These are phyloP conservation scores for Rauvolfia tetraphylla DNA, from an alignment of 257 asterid genomes.

Conservation along the genomic window DNA sequence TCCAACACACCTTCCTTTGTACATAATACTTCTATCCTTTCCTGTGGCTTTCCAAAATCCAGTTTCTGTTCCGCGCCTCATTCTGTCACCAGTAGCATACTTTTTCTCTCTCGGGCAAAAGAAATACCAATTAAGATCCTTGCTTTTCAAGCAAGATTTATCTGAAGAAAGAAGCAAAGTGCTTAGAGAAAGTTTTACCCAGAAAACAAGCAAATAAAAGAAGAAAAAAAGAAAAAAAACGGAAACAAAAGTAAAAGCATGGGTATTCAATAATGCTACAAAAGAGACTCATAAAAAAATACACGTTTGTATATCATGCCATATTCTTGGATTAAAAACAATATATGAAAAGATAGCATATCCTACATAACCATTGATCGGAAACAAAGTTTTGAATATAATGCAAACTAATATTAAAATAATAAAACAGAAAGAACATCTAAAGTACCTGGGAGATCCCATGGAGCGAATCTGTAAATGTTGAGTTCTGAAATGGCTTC, in stretches of 20 bases:
- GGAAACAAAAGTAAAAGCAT: neutral
- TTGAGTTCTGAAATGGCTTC: conserved; percentile 81
- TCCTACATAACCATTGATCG: neutral
- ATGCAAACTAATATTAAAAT: neutral
- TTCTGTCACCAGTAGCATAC: conserved; percentile 68
- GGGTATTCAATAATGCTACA: neutral
- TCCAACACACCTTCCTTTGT: conserved; percentile 47
- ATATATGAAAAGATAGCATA: neutral
- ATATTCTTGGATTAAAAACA: neutral
- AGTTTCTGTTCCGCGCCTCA: conserved; percentile 73
- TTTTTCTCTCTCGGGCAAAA: conserved; percentile 86
- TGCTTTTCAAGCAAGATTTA: conserved; percentile 59
- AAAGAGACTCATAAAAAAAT: neutral
- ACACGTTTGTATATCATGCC: neutral
- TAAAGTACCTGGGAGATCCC: conserved; percentile 90
- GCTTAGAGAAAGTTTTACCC: neutral
- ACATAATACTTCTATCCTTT: conserved; percentile 45
- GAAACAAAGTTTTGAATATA: neutral
- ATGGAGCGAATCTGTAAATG: conserved; percentile 65
- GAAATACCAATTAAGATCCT: conserved; percentile 87
- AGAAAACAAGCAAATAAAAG: neutral
- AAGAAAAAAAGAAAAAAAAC: neutral
- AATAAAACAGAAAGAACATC: neutral
- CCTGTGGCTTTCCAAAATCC: conserved; percentile 95
- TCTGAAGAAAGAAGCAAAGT: conserved; percentile 31